A percentile compares a stretch with the other conserved stretches of the same genome.
These are phyloP conservation scores for Pythium brachiatum DNA, from an alignment of 352 stramenopile species.

Conservation along the genomic window DNA sequence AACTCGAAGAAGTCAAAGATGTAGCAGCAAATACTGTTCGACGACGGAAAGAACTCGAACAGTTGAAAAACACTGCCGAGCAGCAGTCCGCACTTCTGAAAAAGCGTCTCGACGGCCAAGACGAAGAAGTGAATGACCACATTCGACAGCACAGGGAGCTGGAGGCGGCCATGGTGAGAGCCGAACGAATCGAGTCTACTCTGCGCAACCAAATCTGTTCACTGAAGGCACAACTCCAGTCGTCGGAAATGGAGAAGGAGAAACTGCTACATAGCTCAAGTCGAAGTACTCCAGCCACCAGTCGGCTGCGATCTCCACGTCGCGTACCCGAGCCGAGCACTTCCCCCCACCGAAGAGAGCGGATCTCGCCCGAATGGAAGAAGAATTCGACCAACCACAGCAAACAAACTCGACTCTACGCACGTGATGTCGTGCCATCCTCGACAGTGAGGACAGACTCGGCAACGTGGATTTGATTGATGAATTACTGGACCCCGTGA, in stretches of 20 bases:
- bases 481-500: constrained; percentile 15
- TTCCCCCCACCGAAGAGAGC: not conserved
- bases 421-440: not conserved
- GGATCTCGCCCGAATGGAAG: not conserved
- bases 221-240: constrained; percentile 26
- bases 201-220: constrained; percentile 28
- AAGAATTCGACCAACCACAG: not conserved
- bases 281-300: constrained; percentile 5
- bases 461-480: constrained; percentile 14
- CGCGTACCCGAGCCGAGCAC: not conserved
- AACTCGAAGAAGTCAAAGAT: constrained; percentile 29
- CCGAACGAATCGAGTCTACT: constrained; percentile 32
- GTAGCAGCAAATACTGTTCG: constrained; percentile 27
- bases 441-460: not conserved
- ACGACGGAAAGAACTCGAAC: constrained; percentile 25
- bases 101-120: constrained; percentile 23
- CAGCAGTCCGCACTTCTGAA: constrained; percentile 18
- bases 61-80: constrained; percentile 21
- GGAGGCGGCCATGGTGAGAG: constrained; percentile 27
- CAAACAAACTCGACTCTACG: not conserved
- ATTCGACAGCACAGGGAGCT: constrained; percentile 19
- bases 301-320: too few species aligned
- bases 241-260: constrained; percentile 25
- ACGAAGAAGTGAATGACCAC: constrained; percentile 11
- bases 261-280: not conserved